Conservation (phyloP, 495 filamentous ascomycete genomes). For the Aspergillus diversus region DNA sequence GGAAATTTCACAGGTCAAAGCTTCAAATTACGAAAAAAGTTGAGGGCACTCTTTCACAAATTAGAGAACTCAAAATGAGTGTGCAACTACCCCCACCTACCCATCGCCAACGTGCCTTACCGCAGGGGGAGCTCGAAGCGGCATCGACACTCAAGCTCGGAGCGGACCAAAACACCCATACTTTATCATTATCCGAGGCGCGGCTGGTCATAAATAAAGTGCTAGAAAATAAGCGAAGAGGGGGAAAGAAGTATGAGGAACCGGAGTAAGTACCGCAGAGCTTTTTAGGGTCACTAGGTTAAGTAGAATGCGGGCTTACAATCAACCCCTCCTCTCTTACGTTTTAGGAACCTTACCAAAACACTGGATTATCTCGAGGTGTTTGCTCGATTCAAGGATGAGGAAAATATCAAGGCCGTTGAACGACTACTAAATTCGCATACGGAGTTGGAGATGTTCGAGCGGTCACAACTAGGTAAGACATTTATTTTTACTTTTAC, state of each 20-base stretch:
- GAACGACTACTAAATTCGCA: constrained; percentile 78
- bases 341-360: constrained; percentile 66
- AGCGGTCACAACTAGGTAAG: constrained; percentile 89
- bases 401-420: constrained; percentile 90
- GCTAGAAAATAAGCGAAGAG: constrained; percentile 61
- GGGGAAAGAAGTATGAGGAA: constrained; percentile 53
- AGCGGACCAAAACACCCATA: constrained; percentile 87
- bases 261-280: constrained; percentile 46
- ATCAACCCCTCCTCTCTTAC: constrained; percentile 1
- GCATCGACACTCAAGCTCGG: constrained; percentile 79
- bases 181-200: constrained; percentile 88
- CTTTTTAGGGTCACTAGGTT: neutral
- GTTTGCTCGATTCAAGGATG: constrained; percentile 92
- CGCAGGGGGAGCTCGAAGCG: constrained; percentile 87
- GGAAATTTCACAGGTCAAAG: neutral
- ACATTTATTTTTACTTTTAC: constrained; percentile 24
- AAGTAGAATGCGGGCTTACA: neutral
- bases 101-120: constrained; percentile 70
- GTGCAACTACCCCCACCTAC: constrained; percentile 56
- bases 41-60: neutral
- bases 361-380: constrained; percentile 89
- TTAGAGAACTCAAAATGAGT: constrained; percentile 32
- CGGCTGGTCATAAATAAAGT: constrained; percentile 87
- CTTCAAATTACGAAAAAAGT: neutral
- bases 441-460: constrained; percentile 83